These are phyloP conservation scores for Drechslerella stenobrocha DNA, from an alignment of 2,329 filamentous ascomycete species.

Conservation along the genomic window DNA sequence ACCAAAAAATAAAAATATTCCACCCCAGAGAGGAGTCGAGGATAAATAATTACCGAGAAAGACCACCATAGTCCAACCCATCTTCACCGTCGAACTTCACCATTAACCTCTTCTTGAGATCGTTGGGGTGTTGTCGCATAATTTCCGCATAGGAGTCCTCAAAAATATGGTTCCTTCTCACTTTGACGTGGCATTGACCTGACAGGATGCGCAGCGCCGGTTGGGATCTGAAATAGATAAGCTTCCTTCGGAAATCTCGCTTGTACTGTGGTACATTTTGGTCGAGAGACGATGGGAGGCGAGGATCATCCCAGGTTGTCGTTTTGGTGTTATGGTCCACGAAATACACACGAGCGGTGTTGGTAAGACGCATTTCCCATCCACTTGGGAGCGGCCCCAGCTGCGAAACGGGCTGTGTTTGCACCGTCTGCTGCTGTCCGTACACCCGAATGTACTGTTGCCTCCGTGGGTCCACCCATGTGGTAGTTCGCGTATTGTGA, in stretches of 20 bases:
- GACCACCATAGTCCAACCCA: conserved; percentile 93
- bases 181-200: conserved; percentile 97
- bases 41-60: conserved; percentile 66
- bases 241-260: conserved; percentile 94
- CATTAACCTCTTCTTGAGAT: conserved; percentile 98
- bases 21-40: too few species aligned
- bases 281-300: conserved; percentile 90
- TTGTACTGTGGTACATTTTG: conserved; percentile 99
- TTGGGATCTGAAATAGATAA: conserved; percentile 99
- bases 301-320: conserved; percentile 97
- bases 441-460: conserved; percentile 99
- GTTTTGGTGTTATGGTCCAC: conserved; percentile 99
- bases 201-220: conserved; percentile 92
- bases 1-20: conserved; percentile 36
- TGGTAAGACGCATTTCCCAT: conserved; percentile 99
- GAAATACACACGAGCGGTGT: conserved; percentile 96
- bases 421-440: conserved; percentile 84
- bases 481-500: conserved; percentile 96
- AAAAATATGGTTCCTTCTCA: conserved; percentile 93
- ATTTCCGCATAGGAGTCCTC: conserved; percentile 99
- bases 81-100: conserved; percentile 99
- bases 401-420: conserved; percentile 96
- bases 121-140: conserved; percentile 90
- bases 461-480: conserved; percentile 94
- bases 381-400: conserved; percentile 92